Conservation (phyloP, 2,329 filamentous ascomycete genomes). For the Laburnicola sp. region DNA sequence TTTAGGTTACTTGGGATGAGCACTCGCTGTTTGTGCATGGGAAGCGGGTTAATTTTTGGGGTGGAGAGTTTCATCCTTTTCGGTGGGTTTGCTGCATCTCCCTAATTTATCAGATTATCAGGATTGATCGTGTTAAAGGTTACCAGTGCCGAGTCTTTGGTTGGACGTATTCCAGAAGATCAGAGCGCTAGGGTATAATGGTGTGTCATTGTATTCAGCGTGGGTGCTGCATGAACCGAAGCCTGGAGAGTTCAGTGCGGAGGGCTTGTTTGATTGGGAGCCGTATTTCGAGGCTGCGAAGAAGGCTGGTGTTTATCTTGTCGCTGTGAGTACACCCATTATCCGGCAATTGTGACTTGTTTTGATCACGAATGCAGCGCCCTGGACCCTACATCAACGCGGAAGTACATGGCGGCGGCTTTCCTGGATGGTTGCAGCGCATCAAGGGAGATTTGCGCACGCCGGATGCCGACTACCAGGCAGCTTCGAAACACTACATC, state of each 20-base stretch:
- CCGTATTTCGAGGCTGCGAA: conserved; percentile 75
- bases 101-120: background rate
- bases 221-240: conserved; percentile 77
- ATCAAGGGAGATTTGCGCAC: conserved; percentile 65
- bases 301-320: conserved; percentile 71
- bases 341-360: conserved; percentile 12
- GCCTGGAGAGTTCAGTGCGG: conserved; percentile 66
- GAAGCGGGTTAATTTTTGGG: conserved; percentile 69
- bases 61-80: conserved; percentile 72
- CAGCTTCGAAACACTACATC: conserved; percentile 61
- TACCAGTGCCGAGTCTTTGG: conserved; percentile 64
- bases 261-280: conserved; percentile 71
- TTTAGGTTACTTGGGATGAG: conserved; percentile 67
- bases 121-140: conserved; percentile 33
- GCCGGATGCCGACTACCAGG: conserved; percentile 61
- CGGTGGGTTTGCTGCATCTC: conserved; percentile 38
- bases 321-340: conserved; percentile 53
- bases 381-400: conserved; percentile 77
- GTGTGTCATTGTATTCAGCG: conserved; percentile 74
- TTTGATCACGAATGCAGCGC: conserved; percentile 11
- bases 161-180: conserved; percentile 79
- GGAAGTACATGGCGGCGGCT: conserved; percentile 73
- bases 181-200: conserved; percentile 75
- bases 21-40: conserved; percentile 69
- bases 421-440: conserved; percentile 75